These are phyloP conservation scores for Vanderwaltozyma verrucispora DNA, from an alignment of 805 yeast species.

Conservation along the genomic window DNA sequence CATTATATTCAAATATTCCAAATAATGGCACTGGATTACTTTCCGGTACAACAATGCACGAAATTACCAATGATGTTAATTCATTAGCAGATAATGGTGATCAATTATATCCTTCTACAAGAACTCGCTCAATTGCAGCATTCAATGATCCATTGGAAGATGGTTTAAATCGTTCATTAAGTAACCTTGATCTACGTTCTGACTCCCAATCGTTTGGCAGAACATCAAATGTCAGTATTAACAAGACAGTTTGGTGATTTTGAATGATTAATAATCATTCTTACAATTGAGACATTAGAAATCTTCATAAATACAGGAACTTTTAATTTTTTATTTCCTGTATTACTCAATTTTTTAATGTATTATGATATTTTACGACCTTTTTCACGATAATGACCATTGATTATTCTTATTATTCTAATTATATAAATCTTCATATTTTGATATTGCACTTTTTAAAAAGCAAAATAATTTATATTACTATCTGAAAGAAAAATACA, in stretches of 20 bases:
- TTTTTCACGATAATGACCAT: too few species aligned
- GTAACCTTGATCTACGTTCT: slow-evolving; percentile 20
- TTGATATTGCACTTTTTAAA: background rate
- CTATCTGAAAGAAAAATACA: too few species aligned
- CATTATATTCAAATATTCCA: slow-evolving; percentile 4
- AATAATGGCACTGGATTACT: background rate
- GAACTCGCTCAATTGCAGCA: slow-evolving; percentile 3
- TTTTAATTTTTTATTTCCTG: too few species aligned
- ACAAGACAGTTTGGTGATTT: slow-evolving; percentile 1
- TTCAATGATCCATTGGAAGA: slow-evolving; percentile 19
- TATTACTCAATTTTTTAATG: slow-evolving; percentile 1
- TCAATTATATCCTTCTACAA: background rate
- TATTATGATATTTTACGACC: slow-evolving; percentile 1
- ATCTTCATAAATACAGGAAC: too few species aligned
- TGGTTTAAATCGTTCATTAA: slow-evolving; percentile 23
- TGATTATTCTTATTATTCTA: too few species aligned
- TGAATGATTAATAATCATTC: background rate
- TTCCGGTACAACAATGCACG: background rate
- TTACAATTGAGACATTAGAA: too few species aligned
- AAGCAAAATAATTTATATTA: too few species aligned
- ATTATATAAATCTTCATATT: background rate
- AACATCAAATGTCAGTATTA: background rate
- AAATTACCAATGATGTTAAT: background rate
- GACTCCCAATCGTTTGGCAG: slow-evolving; percentile 1
- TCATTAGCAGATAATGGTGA: background rate